Base-by-base conservation (phyloP, 2,329 filamentous ascomycete genomes). In the Dothistroma pini region DNA sequence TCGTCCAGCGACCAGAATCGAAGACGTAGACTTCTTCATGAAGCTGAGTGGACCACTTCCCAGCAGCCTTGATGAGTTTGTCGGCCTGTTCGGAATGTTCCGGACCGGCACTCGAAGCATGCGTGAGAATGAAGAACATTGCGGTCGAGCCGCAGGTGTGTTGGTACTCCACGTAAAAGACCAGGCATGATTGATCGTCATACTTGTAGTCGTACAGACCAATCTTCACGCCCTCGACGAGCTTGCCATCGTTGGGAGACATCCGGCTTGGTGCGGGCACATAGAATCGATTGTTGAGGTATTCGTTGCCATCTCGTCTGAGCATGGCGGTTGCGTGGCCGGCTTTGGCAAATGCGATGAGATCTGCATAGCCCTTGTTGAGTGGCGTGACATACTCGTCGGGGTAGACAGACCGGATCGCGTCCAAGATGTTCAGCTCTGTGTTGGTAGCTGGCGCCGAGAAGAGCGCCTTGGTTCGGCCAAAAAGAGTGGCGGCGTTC, bases 1-100 rank as follows among this genome's bases (percentile, higher is more conserved):
- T 75, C 8, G 65, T 65, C 78, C 78, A 80, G 65, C 70, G 75
- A 10, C 71, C 67, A 22, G 79, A 70, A 55, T 70, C 78, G 66
- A 75, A 81, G 12, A 80, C 77, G 67, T 77, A 80, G 57, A 80
- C 75, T 53, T 76, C 61, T 21, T 67, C 58, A 56, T 68, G 71
- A 4, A 74, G 64, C 38, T 85, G 79, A 56, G 66, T 63, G 7
- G 70, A 66, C 76, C 77, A 79, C 32, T 71, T 70, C 0, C 76
- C 76, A 56, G 75, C 72, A 1, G 76, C 73, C 35, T 69, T 64
- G 52, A 79, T 74, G n/a, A 79, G 68, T 7, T 66, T 65, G 58
- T 78, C 75, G 8, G 74, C 57, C 0, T 61, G 25, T 0, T 74
- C 70, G 48, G 74, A 78, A 3, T 69, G 62, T 11, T 31, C 51